A percentile compares a stretch with the other conserved stretches of the same genome.
These are phyloP conservation scores for Amaranthus tricolor DNA, from an alignment of 179 eudicot genomes.

Conservation along the genomic window DNA sequence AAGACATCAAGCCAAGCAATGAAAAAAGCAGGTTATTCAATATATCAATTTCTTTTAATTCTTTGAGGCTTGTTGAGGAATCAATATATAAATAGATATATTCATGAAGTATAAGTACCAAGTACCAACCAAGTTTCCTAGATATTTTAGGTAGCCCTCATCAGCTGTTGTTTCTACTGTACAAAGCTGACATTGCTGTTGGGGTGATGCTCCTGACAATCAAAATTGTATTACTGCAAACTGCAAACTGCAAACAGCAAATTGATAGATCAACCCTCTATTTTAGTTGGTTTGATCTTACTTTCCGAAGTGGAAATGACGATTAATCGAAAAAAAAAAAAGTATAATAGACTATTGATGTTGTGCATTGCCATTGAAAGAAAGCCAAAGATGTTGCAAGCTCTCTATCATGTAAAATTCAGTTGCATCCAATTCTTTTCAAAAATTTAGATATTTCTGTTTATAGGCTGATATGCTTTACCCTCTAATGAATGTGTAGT, in stretches of 20 bases:
- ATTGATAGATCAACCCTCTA: slow-evolving; percentile 26
- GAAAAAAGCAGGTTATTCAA: slow-evolving; percentile 15
- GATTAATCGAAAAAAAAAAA: neutral
- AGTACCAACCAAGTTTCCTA: slow-evolving; percentile 14
- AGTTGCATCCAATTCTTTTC: neutral
- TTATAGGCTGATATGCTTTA: no score
- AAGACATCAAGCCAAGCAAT: slow-evolving; percentile 34
- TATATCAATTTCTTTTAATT: slow-evolving; percentile 15
- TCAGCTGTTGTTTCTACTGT: slow-evolving; percentile 31
- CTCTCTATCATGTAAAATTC: slow-evolving; percentile 9
- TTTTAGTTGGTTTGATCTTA: slow-evolving; percentile 29
- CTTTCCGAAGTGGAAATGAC: slow-evolving; percentile 9
- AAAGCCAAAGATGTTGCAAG: slow-evolving; percentile 18
- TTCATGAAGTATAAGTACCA: slow-evolving; percentile 14
- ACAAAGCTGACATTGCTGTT: slow-evolving; percentile 32
- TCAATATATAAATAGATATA: neutral
- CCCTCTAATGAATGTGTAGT: no score
- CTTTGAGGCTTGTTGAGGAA: slow-evolving; percentile 13
- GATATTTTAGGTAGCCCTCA: slow-evolving; percentile 26
- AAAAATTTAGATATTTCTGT: no score
- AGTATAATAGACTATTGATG: neutral
- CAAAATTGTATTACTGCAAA: slow-evolving; percentile 25
- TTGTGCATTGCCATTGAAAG: slow-evolving; percentile 9
- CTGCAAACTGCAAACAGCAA: neutral
- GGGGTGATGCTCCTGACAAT: slow-evolving; percentile 23